Percentiles rank a stretch among this genome's conserved stretches.
Evolutionary conservation across 371 early-diverging fungal genomes (phyloP).

Genomic region (Basidiobolus meristosporus): DNA sequence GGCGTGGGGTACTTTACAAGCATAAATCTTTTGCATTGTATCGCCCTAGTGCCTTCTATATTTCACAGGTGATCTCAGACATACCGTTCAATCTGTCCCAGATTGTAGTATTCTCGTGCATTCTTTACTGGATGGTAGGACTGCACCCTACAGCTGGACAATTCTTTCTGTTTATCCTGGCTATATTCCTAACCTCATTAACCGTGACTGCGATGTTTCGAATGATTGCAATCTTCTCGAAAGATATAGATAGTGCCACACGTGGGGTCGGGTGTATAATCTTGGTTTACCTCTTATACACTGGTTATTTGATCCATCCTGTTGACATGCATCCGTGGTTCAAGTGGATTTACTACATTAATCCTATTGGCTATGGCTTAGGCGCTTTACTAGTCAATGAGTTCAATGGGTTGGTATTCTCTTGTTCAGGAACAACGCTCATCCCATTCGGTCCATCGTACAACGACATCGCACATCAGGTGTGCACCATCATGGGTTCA

Average conservation of each 20-base stretch:
- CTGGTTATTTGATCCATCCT: slow-evolving; percentile 43
- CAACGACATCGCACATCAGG: slow-evolving; percentile 18
- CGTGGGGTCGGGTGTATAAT: slow-evolving; percentile 26
- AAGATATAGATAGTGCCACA: slow-evolving; percentile 31
- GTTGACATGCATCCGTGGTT: slow-evolving; percentile 46
- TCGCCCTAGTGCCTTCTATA: slow-evolving; percentile 32
- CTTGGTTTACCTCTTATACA: slow-evolving; percentile 25
- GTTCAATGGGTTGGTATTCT: slow-evolving; percentile 16
- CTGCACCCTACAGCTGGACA: slow-evolving; percentile 23
- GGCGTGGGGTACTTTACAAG: slow-evolving; percentile 37
- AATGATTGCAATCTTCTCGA: slow-evolving; percentile 26
- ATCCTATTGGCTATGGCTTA: slow-evolving; percentile 42
- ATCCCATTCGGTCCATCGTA: slow-evolving; percentile 18
- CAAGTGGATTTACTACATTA: slow-evolving; percentile 48
- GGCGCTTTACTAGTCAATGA: slow-evolving; percentile 45
- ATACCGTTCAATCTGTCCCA: slow-evolving; percentile 16
- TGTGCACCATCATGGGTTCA: slow-evolving; percentile 27
- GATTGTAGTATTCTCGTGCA: slow-evolving; percentile 15
- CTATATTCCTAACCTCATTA: slow-evolving; percentile 18
- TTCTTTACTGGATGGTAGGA: slow-evolving; percentile 32
- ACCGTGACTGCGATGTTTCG: slow-evolving; percentile 40
- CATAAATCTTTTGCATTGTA: slow-evolving; percentile 45
- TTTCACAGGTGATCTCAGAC: slow-evolving; percentile 27
- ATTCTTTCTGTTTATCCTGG: slow-evolving; percentile 29
- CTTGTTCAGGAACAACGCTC: slow-evolving; percentile 13